phyloP scores from a whole-genome alignment of 176 grass and related monocot species.

The Rhynchospora breviuscula region DNA sequence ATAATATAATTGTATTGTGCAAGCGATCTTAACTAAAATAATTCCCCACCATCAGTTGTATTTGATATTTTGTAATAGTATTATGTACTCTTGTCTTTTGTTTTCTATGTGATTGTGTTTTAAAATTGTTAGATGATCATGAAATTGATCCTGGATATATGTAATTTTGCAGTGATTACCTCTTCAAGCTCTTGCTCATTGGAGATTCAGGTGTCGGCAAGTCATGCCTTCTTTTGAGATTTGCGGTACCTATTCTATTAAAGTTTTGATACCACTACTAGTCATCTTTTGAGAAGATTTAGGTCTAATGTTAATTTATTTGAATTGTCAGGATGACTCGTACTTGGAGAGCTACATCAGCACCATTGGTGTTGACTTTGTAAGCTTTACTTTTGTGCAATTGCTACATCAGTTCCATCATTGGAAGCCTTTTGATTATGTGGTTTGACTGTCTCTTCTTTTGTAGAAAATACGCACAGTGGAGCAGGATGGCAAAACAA shows the following conservation, averaged over 20 bases:
- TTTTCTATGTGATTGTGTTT: neutral
- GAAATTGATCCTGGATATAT: constrained; percentile 14
- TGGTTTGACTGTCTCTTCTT: neutral
- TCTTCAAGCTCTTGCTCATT: constrained; percentile 74
- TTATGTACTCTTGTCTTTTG: neutral
- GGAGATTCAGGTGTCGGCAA: constrained; percentile 79
- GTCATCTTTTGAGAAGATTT: neutral
- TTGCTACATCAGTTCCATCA: constrained; percentile 9
- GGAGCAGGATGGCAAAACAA: constrained; percentile 74
- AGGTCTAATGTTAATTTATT: neutral
- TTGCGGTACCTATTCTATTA: constrained; percentile 31
- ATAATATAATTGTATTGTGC: neutral
- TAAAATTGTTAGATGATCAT: neutral
- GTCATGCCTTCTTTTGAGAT: constrained; percentile 68
- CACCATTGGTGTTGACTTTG: constrained; percentile 84
- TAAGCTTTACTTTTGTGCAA: constrained; percentile 29
- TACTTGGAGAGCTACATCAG: constrained; percentile 89
- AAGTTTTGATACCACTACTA: neutral
- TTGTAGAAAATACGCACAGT: constrained; percentile 79
- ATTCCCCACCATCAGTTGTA: neutral
- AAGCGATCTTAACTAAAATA: neutral
- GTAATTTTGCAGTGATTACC: constrained; percentile 45
- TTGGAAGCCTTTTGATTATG: neutral
- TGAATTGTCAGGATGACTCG: constrained; percentile 58
- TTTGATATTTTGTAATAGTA: neutral